phyloP scores from a whole-genome alignment of 495 filamentous ascomycete genomes.

The Podospora australis region DNA sequence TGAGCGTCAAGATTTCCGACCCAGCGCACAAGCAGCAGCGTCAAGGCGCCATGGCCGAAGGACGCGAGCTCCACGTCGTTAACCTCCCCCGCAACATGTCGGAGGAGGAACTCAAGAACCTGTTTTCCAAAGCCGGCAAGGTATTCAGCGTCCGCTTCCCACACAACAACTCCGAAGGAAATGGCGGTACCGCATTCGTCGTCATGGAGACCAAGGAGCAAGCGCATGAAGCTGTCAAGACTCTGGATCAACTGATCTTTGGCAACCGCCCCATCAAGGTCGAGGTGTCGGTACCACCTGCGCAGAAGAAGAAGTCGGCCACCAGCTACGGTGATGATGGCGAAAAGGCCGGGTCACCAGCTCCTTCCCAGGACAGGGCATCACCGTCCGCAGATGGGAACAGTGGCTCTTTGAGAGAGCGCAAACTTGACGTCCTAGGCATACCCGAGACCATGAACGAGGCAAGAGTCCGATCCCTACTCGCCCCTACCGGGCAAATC shows the following conservation, averaged over 20 bases:
- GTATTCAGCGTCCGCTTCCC: conserved; percentile 62
- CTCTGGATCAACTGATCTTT: conserved; percentile 65
- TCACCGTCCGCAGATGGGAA: conserved; percentile 19
- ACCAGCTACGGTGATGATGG: conserved; percentile 20
- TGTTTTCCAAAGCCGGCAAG: conserved; percentile 69
- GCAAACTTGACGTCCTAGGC: conserved; percentile 59
- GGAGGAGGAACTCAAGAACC: conserved; percentile 59
- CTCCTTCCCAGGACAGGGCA: conserved; percentile 26
- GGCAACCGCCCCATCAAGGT: conserved; percentile 66
- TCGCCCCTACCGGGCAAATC: conserved; percentile 56
- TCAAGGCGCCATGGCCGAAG: conserved; percentile 76
- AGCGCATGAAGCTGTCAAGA: conserved; percentile 56
- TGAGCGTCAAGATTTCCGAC: conserved; percentile 77
- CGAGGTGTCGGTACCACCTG: conserved; percentile 45
- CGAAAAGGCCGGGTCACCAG: conserved; percentile 18
- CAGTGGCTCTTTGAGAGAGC: conserved; percentile 27
- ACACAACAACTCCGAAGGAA: conserved; percentile 54
- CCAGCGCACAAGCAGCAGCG: conserved; percentile 69
- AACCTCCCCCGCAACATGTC: conserved; percentile 61
- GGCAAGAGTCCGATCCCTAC: conserved; percentile 55
- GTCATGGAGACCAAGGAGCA: conserved; percentile 68
- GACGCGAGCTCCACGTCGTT: conserved; percentile 75
- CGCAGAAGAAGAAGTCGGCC: conserved; percentile 36
- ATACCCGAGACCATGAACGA: conserved; percentile 69
- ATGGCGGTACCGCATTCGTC: conserved; percentile 71